Evolutionary conservation across 208 protist genomes (phyloP).

Genomic region (Leishmania aethiopica): DNA sequence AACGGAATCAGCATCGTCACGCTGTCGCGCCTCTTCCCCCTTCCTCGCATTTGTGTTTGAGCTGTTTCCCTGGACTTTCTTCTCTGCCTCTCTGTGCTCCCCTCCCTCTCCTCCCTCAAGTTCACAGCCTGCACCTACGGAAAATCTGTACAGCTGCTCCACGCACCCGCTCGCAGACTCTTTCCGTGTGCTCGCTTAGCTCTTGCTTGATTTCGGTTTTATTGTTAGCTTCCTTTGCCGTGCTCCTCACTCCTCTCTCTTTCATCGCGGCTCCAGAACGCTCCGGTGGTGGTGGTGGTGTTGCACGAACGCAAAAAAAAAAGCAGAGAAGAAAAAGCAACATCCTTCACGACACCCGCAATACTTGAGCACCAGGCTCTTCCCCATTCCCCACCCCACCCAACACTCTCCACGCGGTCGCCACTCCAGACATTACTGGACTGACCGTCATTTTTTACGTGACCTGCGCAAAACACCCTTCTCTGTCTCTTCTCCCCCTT

Average conservation of each 20-base stretch:
- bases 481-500: not conserved
- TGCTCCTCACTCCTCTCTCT: not conserved
- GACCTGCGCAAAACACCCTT: not conserved
- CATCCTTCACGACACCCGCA: not conserved
- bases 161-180: too few relatives aligned
- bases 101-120: too few relatives aligned
- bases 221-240: not conserved
- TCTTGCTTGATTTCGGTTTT: conserved; percentile 6
- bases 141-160: too few relatives aligned
- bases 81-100: not conserved
- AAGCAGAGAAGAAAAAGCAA: not conserved
- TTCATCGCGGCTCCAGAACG: not conserved
- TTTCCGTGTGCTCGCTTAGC: not conserved
- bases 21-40: not conserved
- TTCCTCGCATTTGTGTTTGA: not conserved
- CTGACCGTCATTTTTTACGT: not conserved
- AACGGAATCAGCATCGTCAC: not conserved
- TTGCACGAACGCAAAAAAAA: not conserved
- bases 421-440: not conserved
- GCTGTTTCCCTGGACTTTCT: not conserved
- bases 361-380: not conserved
- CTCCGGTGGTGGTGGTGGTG: not conserved
- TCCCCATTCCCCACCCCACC: not conserved
- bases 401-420: not conserved
- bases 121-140: not conserved